phyloP scores from a whole-genome alignment of 768 basidiomycete species.

The Strobilomyces echinocephalus region DNA sequence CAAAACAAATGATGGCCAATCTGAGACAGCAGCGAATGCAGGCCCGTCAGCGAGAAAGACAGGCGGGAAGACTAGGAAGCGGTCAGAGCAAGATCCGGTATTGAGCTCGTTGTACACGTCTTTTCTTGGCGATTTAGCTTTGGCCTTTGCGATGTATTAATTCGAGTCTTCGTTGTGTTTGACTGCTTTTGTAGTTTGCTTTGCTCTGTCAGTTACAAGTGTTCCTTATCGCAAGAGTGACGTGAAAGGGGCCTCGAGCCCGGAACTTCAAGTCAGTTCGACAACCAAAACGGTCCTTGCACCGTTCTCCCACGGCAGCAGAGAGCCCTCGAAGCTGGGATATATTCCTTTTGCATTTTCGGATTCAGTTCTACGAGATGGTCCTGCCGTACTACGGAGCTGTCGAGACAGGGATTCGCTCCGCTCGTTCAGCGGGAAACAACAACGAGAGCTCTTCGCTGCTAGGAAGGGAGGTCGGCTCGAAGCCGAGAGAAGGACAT shows the following conservation, averaged over 20 bases:
- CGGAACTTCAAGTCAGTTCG: no score
- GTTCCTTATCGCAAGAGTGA: neutral
- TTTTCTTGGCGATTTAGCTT: constrained; percentile 5
- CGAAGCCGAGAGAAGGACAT: constrained; percentile 50
- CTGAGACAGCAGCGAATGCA: constrained; percentile 41
- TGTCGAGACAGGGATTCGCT: constrained; percentile 29
- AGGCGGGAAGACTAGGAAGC: constrained; percentile 29
- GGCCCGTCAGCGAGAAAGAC: constrained; percentile 31
- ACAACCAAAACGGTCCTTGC: no score
- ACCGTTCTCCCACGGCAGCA: neutral
- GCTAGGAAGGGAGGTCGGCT: constrained; percentile 38
- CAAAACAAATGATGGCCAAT: constrained; percentile 62
- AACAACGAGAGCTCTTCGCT: constrained; percentile 56
- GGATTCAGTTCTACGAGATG: constrained; percentile 49
- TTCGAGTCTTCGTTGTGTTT: constrained; percentile 9
- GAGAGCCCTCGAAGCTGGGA: neutral
- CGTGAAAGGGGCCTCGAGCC: no score
- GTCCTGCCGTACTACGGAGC: constrained; percentile 70
- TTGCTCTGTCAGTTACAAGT: no score
- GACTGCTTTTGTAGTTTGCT: neutral
- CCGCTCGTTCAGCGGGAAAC: constrained; percentile 8
- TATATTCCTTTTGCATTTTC: neutral
- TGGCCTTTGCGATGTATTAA: constrained; percentile 14
- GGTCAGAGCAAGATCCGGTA: constrained; percentile 29
- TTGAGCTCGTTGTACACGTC: constrained; percentile 8